Base-by-base conservation (phyloP, 371 early-diverging fungal species). In the Mortierella sp. region DNA sequence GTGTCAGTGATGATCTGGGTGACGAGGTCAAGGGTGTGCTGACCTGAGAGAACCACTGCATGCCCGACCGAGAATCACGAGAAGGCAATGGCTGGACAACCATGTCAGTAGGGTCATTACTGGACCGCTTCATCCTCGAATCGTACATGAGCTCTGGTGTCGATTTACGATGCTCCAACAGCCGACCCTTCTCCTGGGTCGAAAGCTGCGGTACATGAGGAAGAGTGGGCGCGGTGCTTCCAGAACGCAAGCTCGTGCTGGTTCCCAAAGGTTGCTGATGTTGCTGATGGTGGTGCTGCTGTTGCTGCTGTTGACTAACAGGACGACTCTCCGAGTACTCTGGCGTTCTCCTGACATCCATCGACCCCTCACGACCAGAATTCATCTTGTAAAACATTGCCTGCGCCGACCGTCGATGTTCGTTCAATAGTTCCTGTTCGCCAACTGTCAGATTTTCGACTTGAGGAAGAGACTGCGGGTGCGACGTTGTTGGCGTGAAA, bases 41-140 rank as follows among this genome's bases (percentile, higher is more conserved):
- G n/a, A 75, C 71, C 28, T 80, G 82, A 4, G 87, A 82, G 65
- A 75, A 86, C 87, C 87, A 86, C 16, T 82, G 82, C 70, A 78
- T 78, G 4, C 87, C 87, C 48, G 82, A 80, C 13, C 82, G 72
- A 11, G 79, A 65, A 77, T 82, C 87, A 6, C 83, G 80, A 44
- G 87, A 82, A 42, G 87, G 87, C 60, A 82, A 26, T 0, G 83
- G 87, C 60, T 80, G 87, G 9, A 82, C 74, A 3, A 63, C 54
- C 47, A 78, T 78, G 28, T 86, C 87, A 11, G 73, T 63, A 4
- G 81, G 76, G 50, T 86, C 87, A 19, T 82, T 78, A 55, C 82
- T 86, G 5, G 78, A 80, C 26, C 82, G 71, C 63, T 80, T 86
- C 57, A 72, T 34, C 48, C n/a, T 78, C 6, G 65, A 52, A 19